These are phyloP conservation scores for Aureobasidium zeae DNA, from an alignment of 2,329 filamentous ascomycete genomes.

Conservation along the genomic window DNA sequence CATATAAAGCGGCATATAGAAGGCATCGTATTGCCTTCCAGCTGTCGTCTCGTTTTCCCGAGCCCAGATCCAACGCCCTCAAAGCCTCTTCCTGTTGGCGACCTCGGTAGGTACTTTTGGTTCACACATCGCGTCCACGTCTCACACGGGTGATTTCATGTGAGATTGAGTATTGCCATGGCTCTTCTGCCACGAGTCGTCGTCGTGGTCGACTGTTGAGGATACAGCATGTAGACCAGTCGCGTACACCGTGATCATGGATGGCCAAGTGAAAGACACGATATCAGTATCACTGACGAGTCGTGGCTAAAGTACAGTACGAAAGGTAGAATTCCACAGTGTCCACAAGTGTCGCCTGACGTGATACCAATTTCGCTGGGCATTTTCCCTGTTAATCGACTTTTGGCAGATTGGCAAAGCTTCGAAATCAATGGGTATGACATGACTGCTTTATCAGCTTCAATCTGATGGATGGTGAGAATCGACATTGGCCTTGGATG, in stretches of 20 bases:
- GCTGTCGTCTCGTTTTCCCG: neutral
- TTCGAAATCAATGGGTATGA: too few relatives aligned
- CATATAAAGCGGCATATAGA: neutral
- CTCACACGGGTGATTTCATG: too few relatives aligned
- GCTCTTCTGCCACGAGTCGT: neutral
- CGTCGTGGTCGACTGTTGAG: neutral
- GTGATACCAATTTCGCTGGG: constrained; percentile 7
- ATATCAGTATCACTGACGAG: too few relatives aligned
- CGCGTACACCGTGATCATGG: neutral
- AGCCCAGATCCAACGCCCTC: neutral
- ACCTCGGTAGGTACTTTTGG: too few relatives aligned
- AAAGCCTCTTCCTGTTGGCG: neutral
- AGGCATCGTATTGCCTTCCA: constrained; percentile 1
- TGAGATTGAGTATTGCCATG: neutral
- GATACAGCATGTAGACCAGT: constrained; percentile 6
- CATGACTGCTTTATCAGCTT: constrained; percentile 3
- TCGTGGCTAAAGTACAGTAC: neutral
- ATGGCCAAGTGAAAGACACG: too few relatives aligned
- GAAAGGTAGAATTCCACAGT: neutral
- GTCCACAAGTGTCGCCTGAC: constrained; percentile 2
- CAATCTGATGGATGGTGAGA: too few relatives aligned
- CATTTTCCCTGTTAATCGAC: too few relatives aligned
- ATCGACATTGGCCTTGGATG: neutral
- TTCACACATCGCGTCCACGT: too few relatives aligned
- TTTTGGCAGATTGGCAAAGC: too few relatives aligned